Base-by-base conservation (phyloP, 139 green algal genomes). In the Tetradesmus obliquus region DNA sequence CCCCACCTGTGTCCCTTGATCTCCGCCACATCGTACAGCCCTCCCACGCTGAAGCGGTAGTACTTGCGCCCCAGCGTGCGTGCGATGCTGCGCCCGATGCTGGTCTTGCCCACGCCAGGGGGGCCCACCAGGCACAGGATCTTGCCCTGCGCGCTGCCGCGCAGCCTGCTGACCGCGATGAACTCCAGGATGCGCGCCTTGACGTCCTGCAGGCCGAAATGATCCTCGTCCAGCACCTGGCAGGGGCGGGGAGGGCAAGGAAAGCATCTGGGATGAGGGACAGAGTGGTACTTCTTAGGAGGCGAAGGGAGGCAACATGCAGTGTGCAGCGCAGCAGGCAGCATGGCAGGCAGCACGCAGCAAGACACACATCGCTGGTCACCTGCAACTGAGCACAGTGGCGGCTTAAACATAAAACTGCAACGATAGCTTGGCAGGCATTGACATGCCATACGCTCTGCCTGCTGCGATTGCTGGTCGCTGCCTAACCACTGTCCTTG, bases 151-250 rank as follows among this genome's bases (percentile, higher is more conserved):
- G 96, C 97, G 72, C 79, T 94, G 32, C 97, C 97, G 1, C 96
- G 91, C 91, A 99, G 96, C 83, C 94, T 92, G 15, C 95, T 95
- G 7, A 99, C 98, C 15, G 98, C 98, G 45, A 99, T 99, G 94
- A 99, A 99, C 95, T 99, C 98, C 76, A 99, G 94, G 71, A 99
- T 99, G 91, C 98, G 95, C 81, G 99, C 97, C 95, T 99, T 99
- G 17, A 99, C 98, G 85, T 99, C 98, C 20, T 96, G 92, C 84
- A 99, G 92, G 17, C 98, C 98, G 93, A 98, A 99, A 93, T 99
- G 98, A 87, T 99, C 98, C 88, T 97, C 97, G 87, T 99, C 98
- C 32, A 99, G 95, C 3, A 98, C 95, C 86, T 90, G 71, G 5
- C 32, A 45, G 32, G 32, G 32, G 32, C 32, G 55, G 51, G 81